Percentiles rank a stretch among this genome's conserved stretches.
Conservation (phyloP, 2,329 filamentous ascomycete genomes). For the Aspergillus sojae region DNA sequence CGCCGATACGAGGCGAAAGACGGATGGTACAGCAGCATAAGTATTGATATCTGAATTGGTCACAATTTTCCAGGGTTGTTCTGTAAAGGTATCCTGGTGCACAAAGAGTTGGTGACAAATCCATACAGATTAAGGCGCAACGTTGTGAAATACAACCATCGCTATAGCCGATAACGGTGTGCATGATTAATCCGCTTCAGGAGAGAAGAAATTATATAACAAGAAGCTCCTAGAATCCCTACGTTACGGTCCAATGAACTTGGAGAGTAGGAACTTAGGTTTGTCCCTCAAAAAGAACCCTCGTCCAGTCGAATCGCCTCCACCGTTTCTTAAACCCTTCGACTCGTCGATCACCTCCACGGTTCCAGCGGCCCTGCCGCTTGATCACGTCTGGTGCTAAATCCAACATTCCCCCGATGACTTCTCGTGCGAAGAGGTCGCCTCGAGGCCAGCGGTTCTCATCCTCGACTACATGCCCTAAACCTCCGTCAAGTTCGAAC, state of each 20-base stretch:
- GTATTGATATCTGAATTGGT: neutral
- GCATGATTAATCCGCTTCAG: neutral
- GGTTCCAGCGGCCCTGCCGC: constrained; percentile 83
- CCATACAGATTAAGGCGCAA: neutral
- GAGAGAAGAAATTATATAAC: neutral
- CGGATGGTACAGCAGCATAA: neutral
- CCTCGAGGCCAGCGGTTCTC: constrained; percentile 81
- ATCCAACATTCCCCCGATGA: constrained; percentile 90
- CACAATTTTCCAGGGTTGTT: neutral
- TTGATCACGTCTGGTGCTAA: constrained; percentile 80
- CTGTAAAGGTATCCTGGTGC: neutral
- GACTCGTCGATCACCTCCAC: constrained; percentile 65
- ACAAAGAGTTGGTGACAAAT: neutral
- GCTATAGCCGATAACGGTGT: neutral
- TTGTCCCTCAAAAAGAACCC: constrained; percentile 57
- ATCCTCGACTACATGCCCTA: constrained; percentile 93
- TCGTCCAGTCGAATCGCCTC: constrained; percentile 91
- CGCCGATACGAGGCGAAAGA: neutral
- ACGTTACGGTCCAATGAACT: neutral
- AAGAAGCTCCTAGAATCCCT: neutral
- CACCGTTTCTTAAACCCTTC: constrained; percentile 82
- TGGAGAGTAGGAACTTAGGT: neutral
- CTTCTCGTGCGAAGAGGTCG: constrained; percentile 89
- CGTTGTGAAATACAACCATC: neutral
- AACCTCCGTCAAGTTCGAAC: constrained; percentile 88